Evolutionary conservation across 352 stramenopile species (phyloP).

Genomic region (Globisporangium lucens): DNA sequence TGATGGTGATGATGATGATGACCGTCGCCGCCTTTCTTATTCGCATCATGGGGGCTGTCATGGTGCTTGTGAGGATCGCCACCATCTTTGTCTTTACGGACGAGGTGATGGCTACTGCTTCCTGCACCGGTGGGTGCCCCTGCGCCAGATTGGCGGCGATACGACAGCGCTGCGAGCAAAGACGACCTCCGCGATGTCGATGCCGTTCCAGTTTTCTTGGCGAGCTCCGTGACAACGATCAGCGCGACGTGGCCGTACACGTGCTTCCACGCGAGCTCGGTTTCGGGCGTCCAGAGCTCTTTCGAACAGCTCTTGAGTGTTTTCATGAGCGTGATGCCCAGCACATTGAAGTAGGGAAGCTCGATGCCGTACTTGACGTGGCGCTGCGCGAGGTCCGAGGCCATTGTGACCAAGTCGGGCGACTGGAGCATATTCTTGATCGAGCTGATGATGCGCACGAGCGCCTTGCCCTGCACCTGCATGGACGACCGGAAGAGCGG

Average conservation of each 20-base stretch:
- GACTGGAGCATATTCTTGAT: conserved; percentile 38
- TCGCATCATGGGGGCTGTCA: no score
- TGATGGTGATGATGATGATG: conserved; percentile 9
- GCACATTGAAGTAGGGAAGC: conserved; percentile 31
- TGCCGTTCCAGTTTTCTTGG: conserved; percentile 6
- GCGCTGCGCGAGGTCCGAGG: conserved; percentile 25
- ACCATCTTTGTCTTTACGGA: background rate
- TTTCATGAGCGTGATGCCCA: conserved; percentile 27
- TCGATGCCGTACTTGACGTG: conserved; percentile 42
- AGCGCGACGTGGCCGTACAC: conserved; percentile 29
- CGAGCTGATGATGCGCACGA: conserved; percentile 36
- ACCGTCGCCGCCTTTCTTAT: background rate
- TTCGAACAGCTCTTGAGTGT: conserved; percentile 28
- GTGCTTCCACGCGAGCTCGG: conserved; percentile 21
- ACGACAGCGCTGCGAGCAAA: conserved; percentile 2
- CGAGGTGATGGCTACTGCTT: background rate
- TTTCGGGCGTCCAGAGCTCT: conserved; percentile 29
- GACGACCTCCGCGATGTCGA: conserved; percentile 5
- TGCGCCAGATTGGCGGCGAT: conserved; percentile 2
- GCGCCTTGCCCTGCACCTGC: conserved; percentile 35
- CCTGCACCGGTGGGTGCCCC: background rate
- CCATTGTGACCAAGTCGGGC: conserved; percentile 25
- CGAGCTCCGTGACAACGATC: conserved; percentile 23
- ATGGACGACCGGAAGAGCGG: conserved; percentile 41
- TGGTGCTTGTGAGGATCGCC: background rate